phyloP scores from a whole-genome alignment of 2,329 filamentous ascomycete species.

The Hirsutella minnesotensis region DNA sequence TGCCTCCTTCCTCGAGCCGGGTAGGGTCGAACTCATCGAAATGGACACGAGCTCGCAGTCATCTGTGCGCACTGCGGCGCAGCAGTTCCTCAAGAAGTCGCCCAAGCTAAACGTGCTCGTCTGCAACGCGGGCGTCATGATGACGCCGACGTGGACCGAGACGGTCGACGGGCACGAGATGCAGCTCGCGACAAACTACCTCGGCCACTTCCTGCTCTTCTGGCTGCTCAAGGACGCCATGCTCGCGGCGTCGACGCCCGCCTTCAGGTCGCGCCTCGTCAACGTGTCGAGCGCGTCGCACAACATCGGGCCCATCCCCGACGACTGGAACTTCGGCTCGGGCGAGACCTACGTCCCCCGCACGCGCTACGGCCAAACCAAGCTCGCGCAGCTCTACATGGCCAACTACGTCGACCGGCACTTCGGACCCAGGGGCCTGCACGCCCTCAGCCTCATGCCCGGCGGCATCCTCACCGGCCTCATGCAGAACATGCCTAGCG shows the following conservation, averaged over 20 bases:
- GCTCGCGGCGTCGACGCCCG: background rate
- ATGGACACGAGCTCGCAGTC: background rate
- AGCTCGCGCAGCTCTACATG: background rate
- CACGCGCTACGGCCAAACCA: background rate
- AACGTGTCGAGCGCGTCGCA: background rate
- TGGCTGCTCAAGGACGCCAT: background rate
- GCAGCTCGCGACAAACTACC: background rate
- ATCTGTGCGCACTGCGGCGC: background rate
- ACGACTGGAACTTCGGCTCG: background rate
- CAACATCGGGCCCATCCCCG: background rate
- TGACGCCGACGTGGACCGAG: background rate
- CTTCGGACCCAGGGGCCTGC: background rate
- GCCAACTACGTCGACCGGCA: background rate
- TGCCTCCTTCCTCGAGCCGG: background rate
- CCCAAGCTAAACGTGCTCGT: background rate
- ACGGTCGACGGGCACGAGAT: background rate
- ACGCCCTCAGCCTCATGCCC: background rate
- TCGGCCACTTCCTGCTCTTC: background rate
- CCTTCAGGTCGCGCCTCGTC: background rate
- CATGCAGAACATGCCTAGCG: background rate
- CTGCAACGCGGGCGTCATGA: background rate
- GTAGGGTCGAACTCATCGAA: background rate
- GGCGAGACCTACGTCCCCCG: background rate
- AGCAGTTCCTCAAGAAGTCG: background rate
- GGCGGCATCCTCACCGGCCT: background rate